Base-by-base conservation (phyloP, 345 rosid species). In the Ailanthus altissimus region DNA sequence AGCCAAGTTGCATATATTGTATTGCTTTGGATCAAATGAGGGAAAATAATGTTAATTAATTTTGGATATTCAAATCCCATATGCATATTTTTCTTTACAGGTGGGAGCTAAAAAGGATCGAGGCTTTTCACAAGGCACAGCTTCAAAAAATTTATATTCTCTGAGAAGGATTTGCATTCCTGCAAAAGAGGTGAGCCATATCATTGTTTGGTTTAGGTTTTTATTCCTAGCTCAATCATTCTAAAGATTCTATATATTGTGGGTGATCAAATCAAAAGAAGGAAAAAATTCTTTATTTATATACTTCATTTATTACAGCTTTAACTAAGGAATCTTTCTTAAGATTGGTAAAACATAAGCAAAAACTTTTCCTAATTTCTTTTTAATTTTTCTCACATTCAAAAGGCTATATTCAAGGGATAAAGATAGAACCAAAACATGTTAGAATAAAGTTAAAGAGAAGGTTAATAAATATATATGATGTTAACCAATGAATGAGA, bases 201-300 rank as follows among this genome's bases (percentile, higher is more conserved):
- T 79, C 78, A 69, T 53, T 75, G 50, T 32, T 69, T 62, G 57
- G 20, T 8, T 23, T 49, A n/a, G 79, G 78, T 79, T 79, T 80
- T 79, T 82, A 82, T 79, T 82, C 82, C 3, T 32, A 32, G 38
- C 56, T 76, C 82, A 82, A 79, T 79, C 85, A 79, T 82, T 79
- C 46, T 70, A 78, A 61, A 75, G 36, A 28, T 25, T 73, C 15
- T 23, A 56, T 8, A 62, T 12, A 18, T 42, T 40, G 70, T 23
- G 51, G 32, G 60, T 66, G 50, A 75, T 67, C 79, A 70, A 57
- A 75, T 75, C 20, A 65, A 25, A 57, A 63, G 43, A 20, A 12
- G 23, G 53, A 47, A 38, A 13, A 65, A 72, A 67, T 58, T 63
- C 51, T 45, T 5, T 36, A 73, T 63, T 23, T 26, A 32, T 51